A percentile compares a stretch with the other conserved stretches of the same genome.
Evolutionary conservation across 257 asterid genomes (phyloP).

Genomic region (Solanum appendiculatum): DNA sequence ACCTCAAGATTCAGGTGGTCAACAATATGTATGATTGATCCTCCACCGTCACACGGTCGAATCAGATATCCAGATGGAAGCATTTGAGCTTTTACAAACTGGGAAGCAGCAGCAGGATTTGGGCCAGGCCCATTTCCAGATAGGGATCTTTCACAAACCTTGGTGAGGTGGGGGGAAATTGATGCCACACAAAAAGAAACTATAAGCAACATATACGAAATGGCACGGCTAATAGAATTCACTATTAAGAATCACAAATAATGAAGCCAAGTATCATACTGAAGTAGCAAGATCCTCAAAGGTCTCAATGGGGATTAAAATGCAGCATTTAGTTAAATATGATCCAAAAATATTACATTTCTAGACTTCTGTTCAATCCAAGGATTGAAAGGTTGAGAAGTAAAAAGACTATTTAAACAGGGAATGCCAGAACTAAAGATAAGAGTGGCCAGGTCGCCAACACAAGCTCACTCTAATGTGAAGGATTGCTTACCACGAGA

Average conservation of each 20-base stretch:
- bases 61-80: slow-evolving; percentile 90
- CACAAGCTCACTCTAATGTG: neutral
- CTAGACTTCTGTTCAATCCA: neutral
- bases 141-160: slow-evolving; percentile 94
- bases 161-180: neutral
- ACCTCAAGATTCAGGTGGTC: slow-evolving; percentile 93
- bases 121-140: slow-evolving; percentile 94
- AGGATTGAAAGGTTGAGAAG: neutral
- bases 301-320: neutral
- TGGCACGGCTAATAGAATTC: neutral
- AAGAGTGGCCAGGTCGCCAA: neutral
- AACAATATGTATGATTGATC: slow-evolving; percentile 91
- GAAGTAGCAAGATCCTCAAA: neutral
- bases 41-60: slow-evolving; percentile 95
- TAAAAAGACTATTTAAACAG: neutral
- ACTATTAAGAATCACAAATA: neutral
- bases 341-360: neutral
- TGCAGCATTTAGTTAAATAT: neutral
- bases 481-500: slow-evolving; percentile 60
- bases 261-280: neutral
- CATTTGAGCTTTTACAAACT: slow-evolving; percentile 82
- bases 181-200: neutral
- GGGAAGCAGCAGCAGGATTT: slow-evolving; percentile 60
- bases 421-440: neutral
- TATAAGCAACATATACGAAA: neutral